A percentile compares a stretch with the other conserved stretches of the same genome.
These are phyloP conservation scores for Pseudonitzschia pungens DNA, from an alignment of 108 stramenopile species.

Conservation along the genomic window DNA sequence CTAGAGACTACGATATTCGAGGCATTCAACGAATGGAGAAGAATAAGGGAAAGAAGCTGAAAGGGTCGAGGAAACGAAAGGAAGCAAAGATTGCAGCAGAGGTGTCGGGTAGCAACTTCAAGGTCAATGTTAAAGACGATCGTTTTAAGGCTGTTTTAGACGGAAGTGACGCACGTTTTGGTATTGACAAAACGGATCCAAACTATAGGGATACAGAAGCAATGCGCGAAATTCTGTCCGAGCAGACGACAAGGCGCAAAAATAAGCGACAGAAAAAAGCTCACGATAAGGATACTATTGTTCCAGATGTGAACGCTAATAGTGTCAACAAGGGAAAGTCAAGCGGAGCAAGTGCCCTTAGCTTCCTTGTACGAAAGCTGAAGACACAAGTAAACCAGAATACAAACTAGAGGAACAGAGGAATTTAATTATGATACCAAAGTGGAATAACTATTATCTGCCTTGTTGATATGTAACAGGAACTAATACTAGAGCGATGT, in stretches of 20 bases:
- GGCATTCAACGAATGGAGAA: slow-evolving; percentile 78
- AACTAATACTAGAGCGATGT: too few species aligned
- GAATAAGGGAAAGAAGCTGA: slow-evolving; percentile 77
- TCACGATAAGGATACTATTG: neutral
- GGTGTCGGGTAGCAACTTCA: slow-evolving; percentile 80
- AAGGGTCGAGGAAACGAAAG: slow-evolving; percentile 78
- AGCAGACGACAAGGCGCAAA: slow-evolving; percentile 79
- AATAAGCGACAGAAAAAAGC: slow-evolving; percentile 53
- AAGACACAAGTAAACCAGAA: slow-evolving; percentile 40
- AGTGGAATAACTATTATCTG: neutral
- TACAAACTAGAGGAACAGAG: neutral
- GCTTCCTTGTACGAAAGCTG: slow-evolving; percentile 65
- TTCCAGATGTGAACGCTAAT: slow-evolving; percentile 29
- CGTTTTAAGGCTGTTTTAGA: slow-evolving; percentile 90
- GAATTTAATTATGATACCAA: neutral
- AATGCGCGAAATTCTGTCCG: slow-evolving; percentile 82
- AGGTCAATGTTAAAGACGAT: slow-evolving; percentile 78
- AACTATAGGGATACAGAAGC: slow-evolving; percentile 88
- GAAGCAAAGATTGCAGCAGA: slow-evolving; percentile 63
- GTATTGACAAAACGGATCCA: slow-evolving; percentile 89
- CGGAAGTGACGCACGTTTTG: slow-evolving; percentile 86
- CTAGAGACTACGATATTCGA: slow-evolving; percentile 80
- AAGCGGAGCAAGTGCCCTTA: slow-evolving; percentile 46
- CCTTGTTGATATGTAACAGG: neutral
- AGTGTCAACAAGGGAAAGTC: slow-evolving; percentile 20